Evolutionary conservation across 139 green algal species (phyloP).

Genomic region (Ettlia oleoabundans): DNA sequence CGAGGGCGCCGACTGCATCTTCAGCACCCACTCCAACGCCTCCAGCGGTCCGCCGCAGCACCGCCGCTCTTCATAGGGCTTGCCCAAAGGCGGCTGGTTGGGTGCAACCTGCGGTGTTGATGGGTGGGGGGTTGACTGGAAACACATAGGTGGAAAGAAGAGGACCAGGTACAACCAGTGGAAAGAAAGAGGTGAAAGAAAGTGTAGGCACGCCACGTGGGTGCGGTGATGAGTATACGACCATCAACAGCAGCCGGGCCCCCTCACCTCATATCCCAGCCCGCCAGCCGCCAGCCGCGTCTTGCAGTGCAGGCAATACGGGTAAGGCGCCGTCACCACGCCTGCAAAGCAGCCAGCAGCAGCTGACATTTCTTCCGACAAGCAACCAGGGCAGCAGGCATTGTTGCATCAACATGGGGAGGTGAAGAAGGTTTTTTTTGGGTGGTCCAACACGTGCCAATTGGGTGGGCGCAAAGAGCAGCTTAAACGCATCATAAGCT

Average conservation of each 20-base stretch:
- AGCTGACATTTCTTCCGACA: no score
- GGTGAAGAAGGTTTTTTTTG: no score
- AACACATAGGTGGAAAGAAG: neutral
- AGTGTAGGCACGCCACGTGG: neutral
- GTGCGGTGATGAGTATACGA: no score
- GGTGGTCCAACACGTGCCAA: no score
- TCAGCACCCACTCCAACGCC: slow-evolving; percentile 78
- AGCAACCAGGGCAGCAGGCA: no score
- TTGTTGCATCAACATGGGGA: no score
- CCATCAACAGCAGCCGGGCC: neutral
- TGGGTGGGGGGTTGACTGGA: neutral
- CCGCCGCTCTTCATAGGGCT: slow-evolving; percentile 46
- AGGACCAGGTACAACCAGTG: neutral
- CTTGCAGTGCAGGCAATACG: slow-evolving; percentile 90
- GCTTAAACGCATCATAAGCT: no score
- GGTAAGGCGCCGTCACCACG: slow-evolving; percentile 73
- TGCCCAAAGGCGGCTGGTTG: slow-evolving; percentile 47
- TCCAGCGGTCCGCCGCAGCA: slow-evolving; percentile 75
- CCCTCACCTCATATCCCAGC: slow-evolving; percentile 49
- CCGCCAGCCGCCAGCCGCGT: slow-evolving; percentile 50
- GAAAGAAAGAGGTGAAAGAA: neutral
- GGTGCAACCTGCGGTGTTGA: slow-evolving; percentile 48
- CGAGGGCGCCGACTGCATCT: slow-evolving; percentile 59
- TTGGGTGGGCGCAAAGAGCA: no score
- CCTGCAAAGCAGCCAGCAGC: slow-evolving; percentile 39